Percentiles rank a stretch among this genome's conserved stretches.
These are phyloP conservation scores for Bacidia gigantensis DNA, from an alignment of 495 filamentous ascomycete genomes.

Conservation along the genomic window DNA sequence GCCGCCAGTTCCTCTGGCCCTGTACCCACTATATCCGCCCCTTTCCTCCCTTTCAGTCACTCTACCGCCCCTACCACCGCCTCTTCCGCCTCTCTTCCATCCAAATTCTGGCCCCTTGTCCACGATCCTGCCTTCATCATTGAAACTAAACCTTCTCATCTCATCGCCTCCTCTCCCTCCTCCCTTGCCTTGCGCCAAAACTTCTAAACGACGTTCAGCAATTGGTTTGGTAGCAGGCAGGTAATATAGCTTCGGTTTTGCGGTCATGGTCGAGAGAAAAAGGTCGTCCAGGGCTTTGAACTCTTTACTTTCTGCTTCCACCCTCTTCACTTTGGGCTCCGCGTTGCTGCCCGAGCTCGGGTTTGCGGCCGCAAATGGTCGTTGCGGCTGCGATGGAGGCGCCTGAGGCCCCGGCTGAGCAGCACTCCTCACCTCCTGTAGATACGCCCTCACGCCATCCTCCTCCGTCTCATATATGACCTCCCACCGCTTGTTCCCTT, in stretches of 20 bases:
- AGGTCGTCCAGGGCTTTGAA: constrained; percentile 49
- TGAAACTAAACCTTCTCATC: constrained; percentile 65
- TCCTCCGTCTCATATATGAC: constrained; percentile 50
- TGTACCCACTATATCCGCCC: constrained; percentile 1
- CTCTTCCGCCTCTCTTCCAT: constrained; percentile 15
- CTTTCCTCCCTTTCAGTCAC: constrained; percentile 19
- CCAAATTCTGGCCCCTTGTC: constrained; percentile 62
- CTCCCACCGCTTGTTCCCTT: constrained; percentile 46
- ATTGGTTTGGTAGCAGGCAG: constrained; percentile 36
- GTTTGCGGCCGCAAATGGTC: too few relatives aligned
- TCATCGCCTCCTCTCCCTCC: constrained; percentile 47
- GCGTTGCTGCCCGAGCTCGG: not conserved
- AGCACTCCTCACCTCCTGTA: constrained; percentile 35
- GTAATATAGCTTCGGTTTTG: constrained; percentile 60
- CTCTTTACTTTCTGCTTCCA: constrained; percentile 24
- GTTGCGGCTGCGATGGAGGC: constrained; percentile 14
- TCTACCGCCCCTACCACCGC: constrained; percentile 22
- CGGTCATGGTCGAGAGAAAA: constrained; percentile 42
- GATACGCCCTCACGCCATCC: constrained; percentile 39
- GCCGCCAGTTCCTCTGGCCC: not conserved
- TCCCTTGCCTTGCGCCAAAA: constrained; percentile 36
- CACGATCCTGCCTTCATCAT: constrained; percentile 49
- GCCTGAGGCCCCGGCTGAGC: too few relatives aligned
- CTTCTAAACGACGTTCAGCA: constrained; percentile 51
- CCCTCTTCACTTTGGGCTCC: not conserved